Evolutionary conservation across 441 rosid species (phyloP), one percentile per base, ranked within the genome.

Genomic region (Adansonia rubrostipa): DNA sequence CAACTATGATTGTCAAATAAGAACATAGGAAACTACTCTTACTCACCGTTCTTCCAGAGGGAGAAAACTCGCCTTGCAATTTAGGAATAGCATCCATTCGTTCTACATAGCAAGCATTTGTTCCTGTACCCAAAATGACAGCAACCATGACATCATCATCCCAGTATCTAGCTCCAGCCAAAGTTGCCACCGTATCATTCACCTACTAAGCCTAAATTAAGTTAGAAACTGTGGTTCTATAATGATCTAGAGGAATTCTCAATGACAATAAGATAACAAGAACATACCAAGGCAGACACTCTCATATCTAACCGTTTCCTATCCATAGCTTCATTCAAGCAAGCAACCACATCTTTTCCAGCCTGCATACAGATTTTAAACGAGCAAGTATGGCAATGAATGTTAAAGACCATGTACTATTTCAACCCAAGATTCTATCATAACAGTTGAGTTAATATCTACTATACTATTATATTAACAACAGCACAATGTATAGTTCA

Each of bases 91-190:
- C 85, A 80, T 88, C 82, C 50, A 83, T 84, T 72, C 87, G 82
- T 70, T 95, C 97, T 57, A 95, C 92, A 80, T 95, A 95, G 86
- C 97, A 93, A 84, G 97, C 99, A 76, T 95, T 92, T 14, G 99
- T 95, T 69, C 97, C 97, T 0, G 97, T 95, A 71, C 97, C 99
- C 86, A 95, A 87, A 85, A 95, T 95, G 66, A 95, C 99, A 71
- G 97, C 96, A 69, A 85, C 92, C 93, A 91, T 81, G 28, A 93
- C 96, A 90, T 95, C 97, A 73, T 92, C 86, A 63, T 95, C 98
- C 95, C 90, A 88, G 77, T 93, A 91, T 80, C 89, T 87, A 40
- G 97, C 97, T 79, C 97, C 97, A 3, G 95, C 98, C 82, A 95
- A 83, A 76, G 98, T 89, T 69, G 89, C 98, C 60, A 93, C 97